phyloP scores from a whole-genome alignment of 2,329 filamentous ascomycete genomes.

The Calonectria pseudoreteaudii region DNA sequence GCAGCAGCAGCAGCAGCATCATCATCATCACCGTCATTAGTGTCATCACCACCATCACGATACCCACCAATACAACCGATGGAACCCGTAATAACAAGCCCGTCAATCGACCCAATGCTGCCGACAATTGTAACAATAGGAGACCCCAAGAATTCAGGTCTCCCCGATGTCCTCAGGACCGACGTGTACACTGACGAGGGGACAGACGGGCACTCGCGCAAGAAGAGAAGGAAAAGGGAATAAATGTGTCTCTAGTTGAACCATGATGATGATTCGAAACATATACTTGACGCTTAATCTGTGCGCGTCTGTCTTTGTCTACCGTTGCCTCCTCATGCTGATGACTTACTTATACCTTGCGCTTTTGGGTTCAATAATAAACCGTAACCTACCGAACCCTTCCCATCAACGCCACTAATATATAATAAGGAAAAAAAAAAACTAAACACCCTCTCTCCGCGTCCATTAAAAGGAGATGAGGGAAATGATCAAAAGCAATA shows the following conservation, averaged over 20 bases:
- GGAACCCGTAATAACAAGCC: background rate
- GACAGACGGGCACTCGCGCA: background rate
- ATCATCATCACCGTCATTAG: background rate
- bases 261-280: conserved; percentile 11
- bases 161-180: background rate
- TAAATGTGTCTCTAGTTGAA: conserved; percentile 9
- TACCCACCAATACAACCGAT: background rate
- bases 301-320: conserved; percentile 10
- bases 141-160: background rate
- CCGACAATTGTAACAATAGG: background rate
- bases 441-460: background rate
- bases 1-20: background rate
- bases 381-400: conserved; percentile 12
- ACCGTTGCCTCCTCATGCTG: conserved; percentile 3
- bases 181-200: background rate
- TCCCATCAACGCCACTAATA: conserved; percentile 10
- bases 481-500: background rate
- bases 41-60: background rate
- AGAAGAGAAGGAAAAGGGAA: background rate
- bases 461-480: conserved; percentile 1
- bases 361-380: background rate
- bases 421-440: background rate
- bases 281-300: conserved; percentile 9
- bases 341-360: conserved; percentile 9
- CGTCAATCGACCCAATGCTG: background rate